Conservation (phyloP, 208 protist genomes). For the Leptomonas pyrrhocoris region DNA sequence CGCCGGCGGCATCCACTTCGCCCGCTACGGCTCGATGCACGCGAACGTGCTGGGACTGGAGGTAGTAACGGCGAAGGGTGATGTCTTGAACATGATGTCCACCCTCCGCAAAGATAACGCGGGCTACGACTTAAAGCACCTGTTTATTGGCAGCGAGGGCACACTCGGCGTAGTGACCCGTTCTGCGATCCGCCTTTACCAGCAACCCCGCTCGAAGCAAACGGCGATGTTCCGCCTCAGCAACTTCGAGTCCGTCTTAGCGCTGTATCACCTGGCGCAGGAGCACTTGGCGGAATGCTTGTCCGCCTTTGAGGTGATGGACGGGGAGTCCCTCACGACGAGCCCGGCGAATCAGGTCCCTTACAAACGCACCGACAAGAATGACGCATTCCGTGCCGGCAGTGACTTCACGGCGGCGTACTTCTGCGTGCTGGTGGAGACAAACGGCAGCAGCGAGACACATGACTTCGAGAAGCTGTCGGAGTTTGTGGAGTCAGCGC, state of each 20-base stretch:
- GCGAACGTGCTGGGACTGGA: conserved; percentile 94
- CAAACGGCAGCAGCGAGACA: conserved; percentile 85
- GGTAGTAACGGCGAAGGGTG: conserved; percentile 86
- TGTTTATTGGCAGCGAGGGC: conserved; percentile 97
- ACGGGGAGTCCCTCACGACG: conserved; percentile 75
- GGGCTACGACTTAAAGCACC: conserved; percentile 96
- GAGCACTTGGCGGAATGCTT: conserved; percentile 90
- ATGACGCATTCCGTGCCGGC: conserved; percentile 42
- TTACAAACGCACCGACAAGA: conserved; percentile 56
- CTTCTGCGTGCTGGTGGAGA: conserved; percentile 95
- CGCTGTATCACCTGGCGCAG: conserved; percentile 80
- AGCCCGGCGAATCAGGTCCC: conserved; percentile 47
- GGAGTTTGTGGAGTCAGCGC: conserved; percentile 53
- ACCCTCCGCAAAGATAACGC: conserved; percentile 96
- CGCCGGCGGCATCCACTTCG: conserved; percentile 96
- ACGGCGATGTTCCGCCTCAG: conserved; percentile 83
- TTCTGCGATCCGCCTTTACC: conserved; percentile 58
- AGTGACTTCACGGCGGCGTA: conserved; percentile 55
- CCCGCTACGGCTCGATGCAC: conserved; percentile 96
- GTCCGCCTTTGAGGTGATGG: conserved; percentile 95
- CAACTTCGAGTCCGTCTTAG: conserved; percentile 73
- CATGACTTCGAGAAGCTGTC: conserved; percentile 90
- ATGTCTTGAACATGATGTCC: conserved; percentile 77
- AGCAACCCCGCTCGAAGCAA: conserved; percentile 70
- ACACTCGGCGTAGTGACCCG: conserved; percentile 96